Conservation (phyloP, 257 asterid genomes). For the Solanum appendiculatum region DNA sequence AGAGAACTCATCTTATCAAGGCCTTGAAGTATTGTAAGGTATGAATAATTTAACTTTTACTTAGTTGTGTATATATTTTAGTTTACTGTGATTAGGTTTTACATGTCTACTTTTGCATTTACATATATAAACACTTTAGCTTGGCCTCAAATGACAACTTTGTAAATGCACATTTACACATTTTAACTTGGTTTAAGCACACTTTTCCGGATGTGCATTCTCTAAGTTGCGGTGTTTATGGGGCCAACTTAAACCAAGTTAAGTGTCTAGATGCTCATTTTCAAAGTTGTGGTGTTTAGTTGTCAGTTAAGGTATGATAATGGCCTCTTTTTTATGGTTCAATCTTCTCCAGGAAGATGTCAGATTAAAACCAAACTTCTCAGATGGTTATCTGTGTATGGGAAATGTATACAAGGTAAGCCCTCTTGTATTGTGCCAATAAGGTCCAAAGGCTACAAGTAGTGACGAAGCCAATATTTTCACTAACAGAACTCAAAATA, state of each 20-base stretch:
- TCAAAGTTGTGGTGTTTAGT: neutral
- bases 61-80: neutral
- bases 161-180: neutral
- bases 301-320: neutral
- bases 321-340: neutral
- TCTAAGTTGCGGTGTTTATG: neutral
- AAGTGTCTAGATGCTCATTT: neutral
- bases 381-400: slow-evolving; percentile 77
- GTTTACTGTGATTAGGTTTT: neutral
- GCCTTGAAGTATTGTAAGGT: slow-evolving; percentile 90
- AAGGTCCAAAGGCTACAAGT: slow-evolving; percentile 11
- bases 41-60: neutral
- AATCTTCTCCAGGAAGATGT: slow-evolving; percentile 63
- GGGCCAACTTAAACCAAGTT: neutral
- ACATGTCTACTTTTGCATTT: neutral
- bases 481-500: neutral
- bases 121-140: neutral
- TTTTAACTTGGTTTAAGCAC: neutral
- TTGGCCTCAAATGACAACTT: neutral
- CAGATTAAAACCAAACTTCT: slow-evolving; percentile 75
- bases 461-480: neutral
- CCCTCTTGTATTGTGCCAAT: slow-evolving; percentile 27
- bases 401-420: slow-evolving; percentile 95
- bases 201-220: neutral
- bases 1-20: slow-evolving; percentile 70